Evolutionary conservation across 176 grass and related monocot genomes (phyloP).

Genomic region (Oryza officinalis): DNA sequence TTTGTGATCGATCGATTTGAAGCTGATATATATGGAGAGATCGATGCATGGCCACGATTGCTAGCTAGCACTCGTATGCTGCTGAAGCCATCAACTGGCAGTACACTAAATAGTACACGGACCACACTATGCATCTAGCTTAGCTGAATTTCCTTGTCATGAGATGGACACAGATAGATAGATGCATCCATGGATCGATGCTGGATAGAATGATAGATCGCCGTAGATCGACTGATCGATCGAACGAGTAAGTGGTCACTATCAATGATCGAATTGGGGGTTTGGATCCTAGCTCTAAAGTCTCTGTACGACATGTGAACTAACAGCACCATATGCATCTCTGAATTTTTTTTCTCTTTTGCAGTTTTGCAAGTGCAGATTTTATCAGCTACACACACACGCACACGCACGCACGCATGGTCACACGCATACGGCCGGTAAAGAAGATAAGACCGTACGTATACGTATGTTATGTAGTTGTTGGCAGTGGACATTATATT

Average conservation of each 20-base stretch:
- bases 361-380: neutral
- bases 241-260: neutral
- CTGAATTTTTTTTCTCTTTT: neutral
- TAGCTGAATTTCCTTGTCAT: neutral
- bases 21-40: neutral
- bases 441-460: neutral
- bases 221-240: neutral
- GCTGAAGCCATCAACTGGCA: neutral
- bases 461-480: neutral
- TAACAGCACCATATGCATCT: neutral
- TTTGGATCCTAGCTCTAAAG: neutral
- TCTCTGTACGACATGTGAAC: neutral
- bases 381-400: neutral
- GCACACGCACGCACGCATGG: too few relatives aligned
- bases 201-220: neutral
- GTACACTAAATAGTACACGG: neutral
- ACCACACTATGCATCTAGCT: neutral
- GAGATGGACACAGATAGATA: neutral
- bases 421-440: neutral
- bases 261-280: neutral
- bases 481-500: neutral
- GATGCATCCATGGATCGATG: neutral
- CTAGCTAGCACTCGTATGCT: neutral
- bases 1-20: neutral
- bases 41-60: neutral